Evolutionary conservation across 306 rosid species (phyloP).

Genomic region (Pyrus betulifolia): DNA sequence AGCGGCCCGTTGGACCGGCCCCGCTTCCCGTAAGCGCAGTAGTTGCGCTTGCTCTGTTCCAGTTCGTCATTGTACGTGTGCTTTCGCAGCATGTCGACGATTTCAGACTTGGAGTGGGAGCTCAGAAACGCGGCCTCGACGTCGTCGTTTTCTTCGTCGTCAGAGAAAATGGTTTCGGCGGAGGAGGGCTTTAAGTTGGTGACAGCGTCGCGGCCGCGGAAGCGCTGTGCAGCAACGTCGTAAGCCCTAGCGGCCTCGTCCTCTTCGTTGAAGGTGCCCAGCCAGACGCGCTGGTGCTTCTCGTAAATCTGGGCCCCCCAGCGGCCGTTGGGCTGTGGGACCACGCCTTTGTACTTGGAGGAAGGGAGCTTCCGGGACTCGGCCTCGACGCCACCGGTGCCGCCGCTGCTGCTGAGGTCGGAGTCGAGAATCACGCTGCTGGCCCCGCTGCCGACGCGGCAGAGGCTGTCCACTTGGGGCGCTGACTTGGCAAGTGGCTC

Average conservation of each 20-base stretch:
- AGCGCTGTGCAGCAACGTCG: conserved; percentile 81
- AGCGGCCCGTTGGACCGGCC: neutral
- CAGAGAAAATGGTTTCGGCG: neutral
- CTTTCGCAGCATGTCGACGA: conserved; percentile 94
- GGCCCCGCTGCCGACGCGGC: conserved; percentile 74
- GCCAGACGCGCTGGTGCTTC: conserved; percentile 97
- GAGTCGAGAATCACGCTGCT: conserved; percentile 61
- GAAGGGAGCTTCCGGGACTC: conserved; percentile 86
- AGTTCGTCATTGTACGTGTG: conserved; percentile 89
- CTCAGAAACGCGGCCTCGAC: conserved; percentile 49
- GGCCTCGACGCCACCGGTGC: conserved; percentile 39
- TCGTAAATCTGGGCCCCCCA: conserved; percentile 99
- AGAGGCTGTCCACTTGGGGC: conserved; percentile 31
- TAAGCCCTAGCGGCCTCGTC: conserved; percentile 84
- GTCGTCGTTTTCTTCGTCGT: conserved; percentile 23
- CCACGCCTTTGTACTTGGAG: conserved; percentile 85
- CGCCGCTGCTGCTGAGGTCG: conserved; percentile 16
- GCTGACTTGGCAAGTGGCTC: conserved; percentile 13
- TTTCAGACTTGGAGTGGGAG: conserved; percentile 79
- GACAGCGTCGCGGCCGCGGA: conserved; percentile 92
- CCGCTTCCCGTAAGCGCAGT: conserved; percentile 15
- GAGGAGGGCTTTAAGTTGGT: conserved; percentile 61
- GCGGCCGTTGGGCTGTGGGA: conserved; percentile 97
- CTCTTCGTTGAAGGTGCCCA: conserved; percentile 90
- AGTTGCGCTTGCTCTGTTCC: conserved; percentile 66